phyloP scores from a whole-genome alignment of 306 rosid species.

The Prunus dulcis region DNA sequence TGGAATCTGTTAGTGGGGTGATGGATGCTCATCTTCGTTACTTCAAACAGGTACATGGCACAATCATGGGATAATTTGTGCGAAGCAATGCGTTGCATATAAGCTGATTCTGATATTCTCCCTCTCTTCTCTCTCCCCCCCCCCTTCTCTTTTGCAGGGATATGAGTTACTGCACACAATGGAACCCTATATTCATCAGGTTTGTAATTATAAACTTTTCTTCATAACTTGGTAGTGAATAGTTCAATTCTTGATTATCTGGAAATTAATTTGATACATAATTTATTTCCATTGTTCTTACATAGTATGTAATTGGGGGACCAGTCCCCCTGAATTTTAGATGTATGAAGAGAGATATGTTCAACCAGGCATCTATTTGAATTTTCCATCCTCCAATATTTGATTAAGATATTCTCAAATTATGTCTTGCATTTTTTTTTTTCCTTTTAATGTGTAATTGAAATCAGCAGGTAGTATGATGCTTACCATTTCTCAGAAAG shows the following conservation, averaged over 20 bases:
- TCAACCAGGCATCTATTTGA: background rate
- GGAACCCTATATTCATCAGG: constrained; percentile 88
- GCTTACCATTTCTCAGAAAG: background rate
- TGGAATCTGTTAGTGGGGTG: constrained; percentile 64
- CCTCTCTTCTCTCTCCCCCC: background rate
- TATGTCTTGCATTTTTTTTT: background rate
- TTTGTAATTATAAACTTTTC: constrained; percentile 17
- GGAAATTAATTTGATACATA: background rate
- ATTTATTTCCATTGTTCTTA: background rate
- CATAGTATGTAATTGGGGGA: background rate
- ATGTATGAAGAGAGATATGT: background rate
- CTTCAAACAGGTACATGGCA: constrained; percentile 65
- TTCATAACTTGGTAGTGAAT: background rate
- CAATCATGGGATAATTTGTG: constrained; percentile 8
- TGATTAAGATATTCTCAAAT: background rate
- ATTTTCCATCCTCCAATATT: background rate
- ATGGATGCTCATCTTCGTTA: constrained; percentile 86
- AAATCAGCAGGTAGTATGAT: background rate
- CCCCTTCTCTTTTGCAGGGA: constrained; percentile 29
- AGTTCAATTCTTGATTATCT: background rate
- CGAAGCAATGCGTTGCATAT: background rate
- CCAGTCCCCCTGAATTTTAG: background rate
- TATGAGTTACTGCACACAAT: constrained; percentile 57
- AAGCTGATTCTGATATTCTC: constrained; percentile 2
- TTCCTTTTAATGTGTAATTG: background rate